Evolutionary conservation across 2,329 filamentous ascomycete genomes (phyloP).

Genomic region (Ampelomyces quisqualis): DNA sequence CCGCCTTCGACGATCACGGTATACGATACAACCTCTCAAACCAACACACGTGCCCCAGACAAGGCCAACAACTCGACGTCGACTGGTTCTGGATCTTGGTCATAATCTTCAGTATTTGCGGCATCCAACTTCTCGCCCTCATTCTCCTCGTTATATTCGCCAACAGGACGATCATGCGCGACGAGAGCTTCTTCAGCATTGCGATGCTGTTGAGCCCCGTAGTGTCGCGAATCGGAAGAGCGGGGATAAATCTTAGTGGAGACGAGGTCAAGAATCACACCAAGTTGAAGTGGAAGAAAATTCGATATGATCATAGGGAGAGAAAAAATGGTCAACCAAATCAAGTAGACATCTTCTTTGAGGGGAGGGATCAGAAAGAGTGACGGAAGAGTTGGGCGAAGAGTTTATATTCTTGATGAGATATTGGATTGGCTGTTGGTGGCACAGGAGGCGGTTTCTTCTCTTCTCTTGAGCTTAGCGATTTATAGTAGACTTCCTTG

Average conservation of each 20-base stretch:
- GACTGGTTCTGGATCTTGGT: conserved; percentile 31
- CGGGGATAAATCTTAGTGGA: conserved; percentile 30
- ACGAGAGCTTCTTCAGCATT: conserved; percentile 35
- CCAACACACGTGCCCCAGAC: conserved; percentile 9
- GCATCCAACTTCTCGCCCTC: conserved; percentile 30
- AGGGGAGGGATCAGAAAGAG: conserved; percentile 27
- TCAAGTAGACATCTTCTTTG: conserved; percentile 30
- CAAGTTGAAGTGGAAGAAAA: conserved; percentile 28
- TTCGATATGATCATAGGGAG: conserved; percentile 36
- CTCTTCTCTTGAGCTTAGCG: not conserved
- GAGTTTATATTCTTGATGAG: conserved; percentile 23
- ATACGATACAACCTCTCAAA: conserved; percentile 21
- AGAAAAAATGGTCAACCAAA: conserved; percentile 28
- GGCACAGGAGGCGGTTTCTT: not conserved
- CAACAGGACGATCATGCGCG: conserved; percentile 35
- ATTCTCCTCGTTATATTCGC: conserved; percentile 24
- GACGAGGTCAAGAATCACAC: conserved; percentile 32
- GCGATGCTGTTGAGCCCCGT: conserved; percentile 38
- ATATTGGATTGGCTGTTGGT: not conserved
- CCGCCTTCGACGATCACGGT: conserved; percentile 40
- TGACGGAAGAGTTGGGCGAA: conserved; percentile 30
- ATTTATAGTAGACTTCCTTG: not conserved
- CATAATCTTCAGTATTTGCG: conserved; percentile 24
- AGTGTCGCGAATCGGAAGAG: conserved; percentile 22
- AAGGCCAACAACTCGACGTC: conserved; percentile 33